Percentiles rank a stretch among this genome's conserved stretches.
Evolutionary conservation across 768 basidiomycete species (phyloP).

Genomic region (Mrakia hoshinonis): DNA sequence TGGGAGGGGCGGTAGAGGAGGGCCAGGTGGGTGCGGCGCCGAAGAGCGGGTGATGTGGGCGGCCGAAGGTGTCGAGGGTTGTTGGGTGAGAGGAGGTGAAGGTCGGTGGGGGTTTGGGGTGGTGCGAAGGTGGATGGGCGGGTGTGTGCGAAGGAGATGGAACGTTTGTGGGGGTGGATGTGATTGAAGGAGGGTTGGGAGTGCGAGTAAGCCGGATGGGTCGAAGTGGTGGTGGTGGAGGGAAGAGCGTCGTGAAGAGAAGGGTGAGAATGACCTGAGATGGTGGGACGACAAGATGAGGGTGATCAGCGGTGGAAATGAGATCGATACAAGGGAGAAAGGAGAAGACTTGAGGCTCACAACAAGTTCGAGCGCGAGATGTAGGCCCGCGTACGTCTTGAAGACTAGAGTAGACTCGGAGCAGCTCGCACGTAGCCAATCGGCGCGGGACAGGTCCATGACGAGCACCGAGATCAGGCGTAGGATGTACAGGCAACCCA

Average conservation of each 20-base stretch:
- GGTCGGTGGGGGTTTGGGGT: background rate
- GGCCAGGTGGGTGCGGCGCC: slow-evolving; percentile 10
- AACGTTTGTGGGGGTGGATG: background rate
- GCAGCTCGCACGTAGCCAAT: background rate
- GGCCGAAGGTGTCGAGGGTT: background rate
- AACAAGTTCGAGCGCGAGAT: background rate
- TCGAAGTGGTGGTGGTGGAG: background rate
- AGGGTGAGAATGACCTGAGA: background rate
- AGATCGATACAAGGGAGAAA: no score
- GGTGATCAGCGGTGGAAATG: background rate
- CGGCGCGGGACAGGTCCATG: background rate
- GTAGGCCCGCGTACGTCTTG: background rate
- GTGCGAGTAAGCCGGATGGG: slow-evolving; percentile 17
- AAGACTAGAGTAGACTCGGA: background rate
- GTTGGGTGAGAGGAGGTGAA: background rate
- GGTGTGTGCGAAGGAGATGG: background rate
- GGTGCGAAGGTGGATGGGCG: background rate
- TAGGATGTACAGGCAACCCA: background rate
- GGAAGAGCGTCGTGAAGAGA: background rate
- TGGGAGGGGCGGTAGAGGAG: background rate
- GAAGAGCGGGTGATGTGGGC: slow-evolving; percentile 16
- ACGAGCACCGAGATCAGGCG: background rate
- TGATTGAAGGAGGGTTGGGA: background rate
- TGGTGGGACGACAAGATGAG: background rate
- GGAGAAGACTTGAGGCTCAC: background rate